Evolutionary conservation across 805 yeast species (phyloP).

Genomic region (Yamadazyma endophytica): DNA sequence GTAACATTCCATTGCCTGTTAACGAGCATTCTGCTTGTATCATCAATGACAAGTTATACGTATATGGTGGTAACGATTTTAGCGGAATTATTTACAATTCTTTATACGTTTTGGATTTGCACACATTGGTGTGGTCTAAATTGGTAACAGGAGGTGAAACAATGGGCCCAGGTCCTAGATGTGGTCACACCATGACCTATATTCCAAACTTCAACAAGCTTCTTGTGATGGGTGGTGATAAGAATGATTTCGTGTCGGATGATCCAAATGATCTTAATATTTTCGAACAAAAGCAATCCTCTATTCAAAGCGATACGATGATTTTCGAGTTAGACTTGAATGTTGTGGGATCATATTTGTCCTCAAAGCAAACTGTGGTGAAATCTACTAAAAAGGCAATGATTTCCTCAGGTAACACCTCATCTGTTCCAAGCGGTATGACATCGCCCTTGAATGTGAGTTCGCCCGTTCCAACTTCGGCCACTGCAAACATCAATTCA

Average conservation of each 20-base stretch:
- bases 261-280: slow-evolving; percentile 48
- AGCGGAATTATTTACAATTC: slow-evolving; percentile 65
- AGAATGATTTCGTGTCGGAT: slow-evolving; percentile 58
- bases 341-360: slow-evolving; percentile 30
- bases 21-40: slow-evolving; percentile 89
- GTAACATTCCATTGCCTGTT: slow-evolving; percentile 75
- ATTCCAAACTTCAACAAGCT: slow-evolving; percentile 63
- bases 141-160: slow-evolving; percentile 47
- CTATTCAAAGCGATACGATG: slow-evolving; percentile 49
- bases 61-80: slow-evolving; percentile 84
- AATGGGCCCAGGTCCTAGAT: slow-evolving; percentile 73
- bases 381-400: slow-evolving; percentile 12
- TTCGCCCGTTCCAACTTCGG: background rate
- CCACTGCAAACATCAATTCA: background rate
- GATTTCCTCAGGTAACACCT: slow-evolving; percentile 7
- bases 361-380: slow-evolving; percentile 14
- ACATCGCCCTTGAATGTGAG: too few species aligned
- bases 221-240: slow-evolving; percentile 89
- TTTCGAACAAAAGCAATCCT: slow-evolving; percentile 44
- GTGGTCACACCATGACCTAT: slow-evolving; percentile 86
- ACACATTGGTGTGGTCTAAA: slow-evolving; percentile 68
- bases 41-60: slow-evolving; percentile 71
- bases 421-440: too few species aligned
- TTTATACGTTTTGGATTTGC: slow-evolving; percentile 72
- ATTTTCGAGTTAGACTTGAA: slow-evolving; percentile 61